These are phyloP conservation scores for Paramecium sonneborni DNA, from an alignment of 73 alveolate species.

Conservation along the genomic window DNA sequence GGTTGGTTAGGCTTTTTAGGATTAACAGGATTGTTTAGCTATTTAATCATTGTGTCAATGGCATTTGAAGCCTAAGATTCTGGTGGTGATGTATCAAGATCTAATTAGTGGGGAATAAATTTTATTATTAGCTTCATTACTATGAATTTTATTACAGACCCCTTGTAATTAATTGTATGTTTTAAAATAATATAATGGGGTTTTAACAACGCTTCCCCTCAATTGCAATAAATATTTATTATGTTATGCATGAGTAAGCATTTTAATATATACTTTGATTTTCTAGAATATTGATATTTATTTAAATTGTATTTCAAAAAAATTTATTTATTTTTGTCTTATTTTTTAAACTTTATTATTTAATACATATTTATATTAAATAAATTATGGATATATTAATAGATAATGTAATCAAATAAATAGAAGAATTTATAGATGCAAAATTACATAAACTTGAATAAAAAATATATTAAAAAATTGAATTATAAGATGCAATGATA, in stretches of 20 bases:
- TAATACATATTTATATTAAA: neutral
- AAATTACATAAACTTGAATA: neutral
- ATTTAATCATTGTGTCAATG: neutral
- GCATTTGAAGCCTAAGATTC: conserved; percentile 6
- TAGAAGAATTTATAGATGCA: neutral
- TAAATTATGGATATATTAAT: neutral
- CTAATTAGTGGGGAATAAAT: conserved; percentile 40
- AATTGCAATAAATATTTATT: neutral
- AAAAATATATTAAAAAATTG: neutral
- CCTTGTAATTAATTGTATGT: neutral
- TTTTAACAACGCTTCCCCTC: neutral
- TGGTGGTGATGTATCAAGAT: conserved; percentile 32
- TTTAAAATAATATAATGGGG: neutral
- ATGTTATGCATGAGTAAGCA: neutral
- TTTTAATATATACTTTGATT: neutral
- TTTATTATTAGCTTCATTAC: neutral
- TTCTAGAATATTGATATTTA: neutral
- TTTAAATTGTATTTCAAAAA: neutral
- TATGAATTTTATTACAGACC: neutral
- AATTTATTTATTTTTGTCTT: neutral
- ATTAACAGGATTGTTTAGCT: neutral
- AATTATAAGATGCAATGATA: neutral
- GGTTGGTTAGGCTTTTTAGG: neutral
- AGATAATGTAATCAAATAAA: neutral
- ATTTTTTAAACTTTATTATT: neutral